Base-by-base conservation (phyloP, 495 filamentous ascomycete genomes). In the Tricharina praecox region DNA sequence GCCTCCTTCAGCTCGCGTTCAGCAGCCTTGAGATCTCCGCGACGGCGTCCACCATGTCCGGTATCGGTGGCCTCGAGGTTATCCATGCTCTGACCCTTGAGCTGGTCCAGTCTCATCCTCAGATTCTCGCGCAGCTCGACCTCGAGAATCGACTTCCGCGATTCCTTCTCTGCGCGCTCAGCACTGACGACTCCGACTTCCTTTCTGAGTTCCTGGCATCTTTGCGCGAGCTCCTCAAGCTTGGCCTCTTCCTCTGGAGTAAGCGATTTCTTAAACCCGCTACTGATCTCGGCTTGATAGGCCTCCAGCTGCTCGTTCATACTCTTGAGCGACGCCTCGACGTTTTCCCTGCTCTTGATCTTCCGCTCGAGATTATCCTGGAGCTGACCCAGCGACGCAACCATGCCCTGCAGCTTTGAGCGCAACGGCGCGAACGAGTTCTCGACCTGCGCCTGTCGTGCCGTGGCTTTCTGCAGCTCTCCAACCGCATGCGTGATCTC, bases 221-320 rank as follows among this genome's bases (percentile, higher is more conserved):
- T 68, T 19, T 67, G 65, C 52, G 70, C 78, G 13, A 93, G 73
- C 9, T 67, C 67, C 50, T 92, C 83, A 2, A 99, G 69, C 53
- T 74, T 76, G 25, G 71, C 70, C 62, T 96, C 92, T 65, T 99
- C 90, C 20, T 78, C 75, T 8, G 71, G 70, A 15, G 79, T 82
- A 20, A 99, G 70, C 15, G 82, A 75, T 60, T 95, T 96, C 66
- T 92, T 93, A 69, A 95, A 96, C 13, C 86, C 77, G 3, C 85
- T 82, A 0, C 70, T 70, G 41, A 94, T 62, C 60, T 99, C 90
- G 9, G 75, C 70, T 57, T 87, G 74, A 54, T 85, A 79, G 0
- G 79, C 75, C 25, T 61, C 68, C 46, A 87, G 70, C 50, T 82
- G 79, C 39, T 85, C 80, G 39, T 75, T 75, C 34, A 88, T 65